A percentile compares a stretch with the other conserved stretches of the same genome.
These are phyloP conservation scores for Chytriomyces confervae DNA, from an alignment of 192 early-diverging fungal genomes.

Conservation along the genomic window DNA sequence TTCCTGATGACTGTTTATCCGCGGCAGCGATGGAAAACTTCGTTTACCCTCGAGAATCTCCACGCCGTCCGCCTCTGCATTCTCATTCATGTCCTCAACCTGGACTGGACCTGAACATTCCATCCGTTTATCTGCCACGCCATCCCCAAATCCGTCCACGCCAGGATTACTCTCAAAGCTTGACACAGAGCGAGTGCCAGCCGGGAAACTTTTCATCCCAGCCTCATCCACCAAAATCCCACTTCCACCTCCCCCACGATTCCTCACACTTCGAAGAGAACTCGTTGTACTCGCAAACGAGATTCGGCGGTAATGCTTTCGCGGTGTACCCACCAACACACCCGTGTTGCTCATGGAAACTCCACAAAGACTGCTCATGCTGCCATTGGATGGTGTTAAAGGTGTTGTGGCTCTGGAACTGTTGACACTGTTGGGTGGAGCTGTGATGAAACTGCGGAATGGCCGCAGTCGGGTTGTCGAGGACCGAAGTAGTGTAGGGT, in stretches of 20 bases:
- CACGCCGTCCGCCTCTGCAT: not conserved
- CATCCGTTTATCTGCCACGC: not conserved
- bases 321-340: not conserved
- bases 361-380: not conserved
- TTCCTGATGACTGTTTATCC: not conserved
- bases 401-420: constrained; percentile 31
- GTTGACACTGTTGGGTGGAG: constrained; percentile 35
- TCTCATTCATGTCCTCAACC: constrained; percentile 11
- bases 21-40: constrained; percentile 26
- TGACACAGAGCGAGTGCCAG: not conserved
- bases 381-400: not conserved
- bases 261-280: constrained; percentile 12
- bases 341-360: not conserved
- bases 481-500: not conserved
- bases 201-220: not conserved
- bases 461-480: not conserved
- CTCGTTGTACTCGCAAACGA: constrained; percentile 28
- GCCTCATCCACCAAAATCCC: constrained; percentile 2
- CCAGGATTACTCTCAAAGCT: not conserved
- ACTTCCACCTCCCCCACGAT: not conserved
- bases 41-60: constrained; percentile 30
- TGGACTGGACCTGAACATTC: not conserved
- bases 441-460: constrained; percentile 23
- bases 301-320: constrained; percentile 29
- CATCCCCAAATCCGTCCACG: not conserved